phyloP scores from a whole-genome alignment of 2,329 filamentous ascomycete genomes.

The Fusarium odoratissimum region DNA sequence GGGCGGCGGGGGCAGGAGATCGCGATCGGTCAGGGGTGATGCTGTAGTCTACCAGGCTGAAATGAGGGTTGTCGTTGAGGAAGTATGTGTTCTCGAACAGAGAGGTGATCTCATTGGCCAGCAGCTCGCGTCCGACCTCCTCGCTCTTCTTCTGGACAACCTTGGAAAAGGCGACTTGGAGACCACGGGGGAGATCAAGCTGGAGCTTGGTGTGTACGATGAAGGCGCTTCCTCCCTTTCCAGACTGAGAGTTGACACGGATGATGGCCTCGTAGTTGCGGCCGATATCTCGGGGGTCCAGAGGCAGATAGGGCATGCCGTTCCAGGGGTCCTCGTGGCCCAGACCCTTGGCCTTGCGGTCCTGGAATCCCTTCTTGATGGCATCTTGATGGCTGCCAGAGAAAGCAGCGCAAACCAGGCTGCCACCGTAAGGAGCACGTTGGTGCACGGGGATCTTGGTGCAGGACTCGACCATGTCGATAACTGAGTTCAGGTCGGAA shows the following conservation, averaged over 20 bases:
- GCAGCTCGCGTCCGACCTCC: slow-evolving; percentile 82
- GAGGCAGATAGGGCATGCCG: slow-evolving; percentile 84
- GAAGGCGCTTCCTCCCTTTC: slow-evolving; percentile 95
- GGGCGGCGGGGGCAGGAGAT: slow-evolving; percentile 75
- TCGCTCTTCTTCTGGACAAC: slow-evolving; percentile 88
- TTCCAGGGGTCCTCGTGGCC: slow-evolving; percentile 78
- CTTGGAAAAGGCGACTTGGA: slow-evolving; percentile 91
- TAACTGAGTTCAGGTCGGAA: slow-evolving; percentile 86
- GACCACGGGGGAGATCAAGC: slow-evolving; percentile 90
- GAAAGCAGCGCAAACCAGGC: slow-evolving; percentile 90
- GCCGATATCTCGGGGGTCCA: slow-evolving; percentile 93
- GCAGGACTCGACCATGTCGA: slow-evolving; percentile 89
- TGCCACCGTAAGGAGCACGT: slow-evolving; percentile 89
- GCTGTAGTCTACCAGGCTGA: slow-evolving; percentile 89
- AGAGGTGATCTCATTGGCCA: slow-evolving; percentile 83
- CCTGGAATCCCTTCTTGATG: slow-evolving; percentile 90
- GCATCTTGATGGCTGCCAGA: slow-evolving; percentile 94
- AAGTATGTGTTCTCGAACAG: slow-evolving; percentile 93
- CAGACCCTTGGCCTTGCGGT: slow-evolving; percentile 70
- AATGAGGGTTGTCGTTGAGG: slow-evolving; percentile 83
- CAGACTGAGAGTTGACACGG: slow-evolving; percentile 95
- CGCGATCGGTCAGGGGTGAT: slow-evolving; percentile 85
- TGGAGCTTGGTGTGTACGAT: slow-evolving; percentile 90
- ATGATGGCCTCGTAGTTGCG: slow-evolving; percentile 98
- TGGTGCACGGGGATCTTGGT: slow-evolving; percentile 96